Evolutionary conservation across 2,329 filamentous ascomycete species (phyloP), one percentile per base, ranked within the genome.

Genomic region (Sclerotinia sclerotiorum): DNA sequence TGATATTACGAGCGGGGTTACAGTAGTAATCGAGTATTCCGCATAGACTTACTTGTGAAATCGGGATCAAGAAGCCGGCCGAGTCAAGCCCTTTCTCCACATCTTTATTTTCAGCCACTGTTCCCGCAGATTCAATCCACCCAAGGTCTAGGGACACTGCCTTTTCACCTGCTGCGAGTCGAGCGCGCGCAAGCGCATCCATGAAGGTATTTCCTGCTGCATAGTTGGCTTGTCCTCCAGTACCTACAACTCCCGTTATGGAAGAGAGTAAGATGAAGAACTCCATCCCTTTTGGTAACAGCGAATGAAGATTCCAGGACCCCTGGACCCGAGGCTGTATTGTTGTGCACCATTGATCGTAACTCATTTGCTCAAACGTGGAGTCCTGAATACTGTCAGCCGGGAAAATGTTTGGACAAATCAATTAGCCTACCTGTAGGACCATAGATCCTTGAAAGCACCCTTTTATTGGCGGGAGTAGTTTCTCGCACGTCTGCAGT

Each of bases 31-130:
- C 49, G n/a, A 87, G 77, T 0, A 87, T 78, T 0, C 84, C 84
- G 0, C 85, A 77, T 0, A 87, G 83, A 74, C 87, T 84, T 4
- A 80, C 80, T 72, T 83, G 84, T 71, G 82, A 82, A 54, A 84
- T 82, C 0, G 83, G 17, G 81, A 70, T 83, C 79, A 1, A 69
- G 71, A 24, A 74, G 70, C 2, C 74, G 69, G 57, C 73, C 73
- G 61, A 70, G 70, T 17, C 63, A 52, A 5, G 73, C 71, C 69
- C 74, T 71, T 75, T 24, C 10, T 35, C 29, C 6, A 15, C 17
- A 35, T 54, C 19, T 44, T 44, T 48, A 35, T 35, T 39, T 29
- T 55, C 35, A 10, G 46, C 24, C 21, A 65, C 49, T 8, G 35
- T n/a, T 39, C 49, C 62, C 24, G 8, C 49, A 29, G 21, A n/a